phyloP scores from a whole-genome alignment of 1,284 basidiomycete genomes.

The Entoloma clypeatum region DNA sequence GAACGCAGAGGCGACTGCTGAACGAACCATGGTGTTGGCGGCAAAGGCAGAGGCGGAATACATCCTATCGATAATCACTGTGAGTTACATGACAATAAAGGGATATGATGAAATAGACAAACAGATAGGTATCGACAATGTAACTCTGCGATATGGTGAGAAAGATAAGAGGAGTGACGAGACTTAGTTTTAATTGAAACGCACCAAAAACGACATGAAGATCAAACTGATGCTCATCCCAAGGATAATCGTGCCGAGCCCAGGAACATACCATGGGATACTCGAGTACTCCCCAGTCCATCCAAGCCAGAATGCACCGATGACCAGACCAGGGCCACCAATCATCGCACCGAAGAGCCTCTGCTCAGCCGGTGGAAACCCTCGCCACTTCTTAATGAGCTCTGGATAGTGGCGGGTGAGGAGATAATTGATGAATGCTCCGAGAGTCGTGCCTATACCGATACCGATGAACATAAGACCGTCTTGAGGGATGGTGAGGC shows the following conservation, averaged over 20 bases:
- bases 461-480: constrained; percentile 74
- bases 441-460: constrained; percentile 59
- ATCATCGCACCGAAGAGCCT: constrained; percentile 54
- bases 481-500: constrained; percentile 53
- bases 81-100: neutral
- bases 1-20: constrained; percentile 62
- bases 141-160: constrained; percentile 42
- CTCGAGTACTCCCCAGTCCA: constrained; percentile 59
- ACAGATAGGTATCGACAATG: constrained; percentile 59
- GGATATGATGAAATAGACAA: constrained; percentile 14
- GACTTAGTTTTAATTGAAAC: constrained; percentile 20
- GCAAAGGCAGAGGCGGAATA: constrained; percentile 72
- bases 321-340: constrained; percentile 46
- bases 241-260: constrained; percentile 46
- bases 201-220: constrained; percentile 61
- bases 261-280: constrained; percentile 62
- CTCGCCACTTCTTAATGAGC: constrained; percentile 51
- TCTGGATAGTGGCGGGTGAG: constrained; percentile 37
- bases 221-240: constrained; percentile 54
- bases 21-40: constrained; percentile 67
- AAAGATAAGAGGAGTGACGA: constrained; percentile 18
- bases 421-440: constrained; percentile 43
- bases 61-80: constrained; percentile 28
- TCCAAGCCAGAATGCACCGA: constrained; percentile 58
- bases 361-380: constrained; percentile 59